A percentile compares a stretch with the other conserved stretches of the same genome.
phyloP scores from a whole-genome alignment of 1,284 basidiomycete genomes.

The Irpex sp. region DNA sequence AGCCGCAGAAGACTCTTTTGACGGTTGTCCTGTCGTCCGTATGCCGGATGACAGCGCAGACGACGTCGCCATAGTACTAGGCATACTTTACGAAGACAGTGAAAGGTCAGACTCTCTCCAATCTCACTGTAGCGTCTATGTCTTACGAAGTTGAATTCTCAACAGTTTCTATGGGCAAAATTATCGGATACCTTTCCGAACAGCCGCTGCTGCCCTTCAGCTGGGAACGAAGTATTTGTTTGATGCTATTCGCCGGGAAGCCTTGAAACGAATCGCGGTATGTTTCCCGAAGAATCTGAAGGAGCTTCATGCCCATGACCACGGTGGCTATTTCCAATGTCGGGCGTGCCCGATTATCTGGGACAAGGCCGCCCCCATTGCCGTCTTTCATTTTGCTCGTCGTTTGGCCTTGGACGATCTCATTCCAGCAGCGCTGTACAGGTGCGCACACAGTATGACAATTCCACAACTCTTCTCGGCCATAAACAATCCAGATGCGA shows the following conservation, averaged over 20 bases:
- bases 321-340: not conserved
- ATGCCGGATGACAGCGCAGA: not conserved
- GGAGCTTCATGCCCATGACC: not conserved
- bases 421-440: not conserved
- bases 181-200: not conserved
- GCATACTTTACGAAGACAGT: not conserved
- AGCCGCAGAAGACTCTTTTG: not conserved
- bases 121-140: not conserved
- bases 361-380: not conserved
- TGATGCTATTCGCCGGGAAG: conserved; percentile 6
- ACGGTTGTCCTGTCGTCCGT: not conserved
- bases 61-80: not conserved
- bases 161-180: not conserved
- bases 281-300: not conserved
- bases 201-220: conserved; percentile 4
- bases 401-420: not conserved
- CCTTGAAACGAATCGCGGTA: not conserved
- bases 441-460: not conserved
- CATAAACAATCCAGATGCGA: not conserved
- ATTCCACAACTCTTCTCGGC: not conserved
- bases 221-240: conserved; percentile 13
- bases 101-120: not conserved
- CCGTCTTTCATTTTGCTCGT: not conserved
- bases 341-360: not conserved
- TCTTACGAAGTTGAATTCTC: not conserved